Evolutionary conservation across 2,329 filamentous ascomycete genomes (phyloP), one percentile per base, ranked within the genome.

Genomic region (Albifimbria verrucaria): DNA sequence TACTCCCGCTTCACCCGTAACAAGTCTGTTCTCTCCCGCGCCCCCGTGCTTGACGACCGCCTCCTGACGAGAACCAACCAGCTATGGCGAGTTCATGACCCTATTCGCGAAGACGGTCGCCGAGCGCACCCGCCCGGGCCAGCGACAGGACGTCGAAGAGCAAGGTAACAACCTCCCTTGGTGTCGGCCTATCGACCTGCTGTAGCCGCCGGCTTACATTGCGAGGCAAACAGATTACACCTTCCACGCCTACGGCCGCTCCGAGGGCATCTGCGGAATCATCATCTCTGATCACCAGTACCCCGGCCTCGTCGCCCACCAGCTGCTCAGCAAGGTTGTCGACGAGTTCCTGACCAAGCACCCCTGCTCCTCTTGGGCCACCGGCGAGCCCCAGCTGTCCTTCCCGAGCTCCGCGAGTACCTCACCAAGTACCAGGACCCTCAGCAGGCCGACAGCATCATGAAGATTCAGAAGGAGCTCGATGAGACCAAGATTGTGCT

Each of bases 401-500:
- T 87, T 92, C 68, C 89, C 43, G 82, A 88, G 68, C 80, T 97
- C 52, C 87, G 90, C 70, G 88, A 91, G 42, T 96, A 96, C 72
- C 68, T 84, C 47, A 65, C 66, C 65, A 80, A 80, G 65, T 96
- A 92, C 75, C 90, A 96, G 76, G 89, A 97, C 70, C 92, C 93
- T 12, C 79, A 86, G 66, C 83, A 95, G 74, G 92, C 91, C 60
- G 92, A 96, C 75, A 93, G 87, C 73, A 95, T 97, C 68, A 84
- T 91, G 79, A 92, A 91, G 80, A 97, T 99, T 65, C 93, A 97
- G 73, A 89, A 91, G 75, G 92, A 99, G 77, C 80, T 99, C 56
- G 92, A 97, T 67, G 92, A 97, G 80, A 97, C 93, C 56, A 97
- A 97, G 82, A 92, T 96, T 67, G 88, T 96, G 55, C 80, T 99